These are phyloP conservation scores for Sporothrix protearum DNA, from an alignment of 2,329 filamentous ascomycete genomes.

Conservation along the genomic window DNA sequence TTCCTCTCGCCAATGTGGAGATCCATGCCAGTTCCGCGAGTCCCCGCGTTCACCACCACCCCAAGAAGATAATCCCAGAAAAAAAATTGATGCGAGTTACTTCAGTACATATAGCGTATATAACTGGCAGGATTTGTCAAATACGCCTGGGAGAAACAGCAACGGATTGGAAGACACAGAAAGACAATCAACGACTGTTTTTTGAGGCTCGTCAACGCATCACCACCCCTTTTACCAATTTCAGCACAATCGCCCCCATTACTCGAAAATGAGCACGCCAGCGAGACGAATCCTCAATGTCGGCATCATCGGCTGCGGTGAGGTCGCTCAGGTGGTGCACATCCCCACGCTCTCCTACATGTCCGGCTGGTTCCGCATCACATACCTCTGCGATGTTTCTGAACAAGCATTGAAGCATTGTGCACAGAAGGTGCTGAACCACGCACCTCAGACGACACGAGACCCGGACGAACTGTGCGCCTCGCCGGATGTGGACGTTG, in stretches of 20 bases:
- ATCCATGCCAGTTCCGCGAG: no score
- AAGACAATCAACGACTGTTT: not conserved
- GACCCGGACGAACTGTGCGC: conserved; percentile 44
- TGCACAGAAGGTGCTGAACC: no score
- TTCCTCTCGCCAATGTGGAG: no score
- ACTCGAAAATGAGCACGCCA: no score
- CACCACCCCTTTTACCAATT: no score
- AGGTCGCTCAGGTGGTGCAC: conserved; percentile 52
- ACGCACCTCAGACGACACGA: no score
- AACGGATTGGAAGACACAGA: not conserved
- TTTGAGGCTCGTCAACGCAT: not conserved
- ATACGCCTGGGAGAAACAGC: not conserved
- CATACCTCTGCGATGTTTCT: conserved; percentile 53
- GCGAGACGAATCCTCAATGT: conserved; percentile 34
- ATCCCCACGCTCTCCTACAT: conserved; percentile 48
- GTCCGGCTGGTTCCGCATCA: conserved; percentile 43
- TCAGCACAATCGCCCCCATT: no score
- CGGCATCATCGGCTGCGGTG: conserved; percentile 47
- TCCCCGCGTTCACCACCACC: no score
- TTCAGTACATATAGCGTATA: not conserved
- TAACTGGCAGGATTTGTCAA: not conserved
- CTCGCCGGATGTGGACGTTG: conserved; percentile 47
- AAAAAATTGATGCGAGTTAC: no score
- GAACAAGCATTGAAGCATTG: no score
- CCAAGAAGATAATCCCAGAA: no score